Evolutionary conservation across 305 asterid genomes (phyloP).

Genomic region (Plantago coronopus): DNA sequence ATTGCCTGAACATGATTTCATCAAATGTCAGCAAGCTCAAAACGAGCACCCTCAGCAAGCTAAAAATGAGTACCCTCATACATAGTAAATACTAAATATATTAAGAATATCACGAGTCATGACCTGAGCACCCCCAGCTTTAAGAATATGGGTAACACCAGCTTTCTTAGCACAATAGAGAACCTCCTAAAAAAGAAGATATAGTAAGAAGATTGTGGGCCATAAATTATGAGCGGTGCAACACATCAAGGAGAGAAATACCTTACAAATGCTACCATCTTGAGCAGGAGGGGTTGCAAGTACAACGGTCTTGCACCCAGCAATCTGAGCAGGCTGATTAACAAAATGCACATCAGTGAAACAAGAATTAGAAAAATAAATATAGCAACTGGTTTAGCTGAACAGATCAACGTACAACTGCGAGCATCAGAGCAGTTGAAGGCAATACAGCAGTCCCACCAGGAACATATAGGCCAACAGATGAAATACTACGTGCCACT

Average conservation of each 20-base stretch:
- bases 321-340: conserved; percentile 94
- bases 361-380: conserved; percentile 14
- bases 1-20: conserved; percentile 53
- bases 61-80: no score
- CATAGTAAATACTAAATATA: background rate
- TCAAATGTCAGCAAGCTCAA: conserved; percentile 21
- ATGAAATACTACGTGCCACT: conserved; percentile 81
- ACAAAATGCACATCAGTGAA: conserved; percentile 26
- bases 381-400: conserved; percentile 17
- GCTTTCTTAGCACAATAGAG: conserved; percentile 96
- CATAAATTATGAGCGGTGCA: conserved; percentile 14
- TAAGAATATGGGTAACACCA: conserved; percentile 93
- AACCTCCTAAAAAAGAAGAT: conserved; percentile 57
- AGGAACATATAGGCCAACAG: conserved; percentile 98
- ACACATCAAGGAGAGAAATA: conserved; percentile 26
- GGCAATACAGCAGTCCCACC: conserved; percentile 99
- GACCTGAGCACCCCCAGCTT: conserved; percentile 99
- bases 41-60: conserved; percentile 20
- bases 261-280: conserved; percentile 92
- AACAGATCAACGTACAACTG: conserved; percentile 69
- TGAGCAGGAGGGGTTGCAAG: conserved; percentile 90
- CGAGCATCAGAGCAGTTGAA: conserved; percentile 96
- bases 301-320: conserved; percentile 91
- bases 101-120: conserved; percentile 13
- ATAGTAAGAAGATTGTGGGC: conserved; percentile 19